Conservation (phyloP, 345 rosid species). For the Odontarrhena argentea region DNA sequence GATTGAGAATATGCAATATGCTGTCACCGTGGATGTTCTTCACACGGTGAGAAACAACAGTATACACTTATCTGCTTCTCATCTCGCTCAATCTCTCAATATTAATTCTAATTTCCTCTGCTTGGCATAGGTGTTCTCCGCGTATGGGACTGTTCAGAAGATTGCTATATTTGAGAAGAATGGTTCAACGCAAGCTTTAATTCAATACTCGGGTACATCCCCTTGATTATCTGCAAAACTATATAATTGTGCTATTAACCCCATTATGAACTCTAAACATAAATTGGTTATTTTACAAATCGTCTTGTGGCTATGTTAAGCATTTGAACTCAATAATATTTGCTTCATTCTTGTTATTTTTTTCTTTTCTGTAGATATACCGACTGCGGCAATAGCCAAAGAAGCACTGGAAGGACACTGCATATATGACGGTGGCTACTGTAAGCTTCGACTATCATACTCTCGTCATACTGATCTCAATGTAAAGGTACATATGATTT, state of each 20-base stretch:
- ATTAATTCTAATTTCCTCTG: not conserved
- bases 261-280: not conserved
- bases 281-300: not conserved
- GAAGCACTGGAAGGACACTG: constrained; percentile 95
- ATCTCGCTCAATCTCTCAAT: constrained; percentile 3
- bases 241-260: constrained; percentile 4
- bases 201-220: constrained; percentile 81
- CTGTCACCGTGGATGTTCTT: constrained; percentile 89
- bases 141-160: constrained; percentile 89
- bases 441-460: constrained; percentile 99
- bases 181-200: constrained; percentile 89
- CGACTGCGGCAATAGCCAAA: constrained; percentile 84
- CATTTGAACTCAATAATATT: constrained; percentile 13
- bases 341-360: not conserved
- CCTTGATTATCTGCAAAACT: constrained; percentile 26
- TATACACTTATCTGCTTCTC: constrained; percentile 19
- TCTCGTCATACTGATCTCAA: constrained; percentile 99
- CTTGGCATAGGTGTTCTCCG: constrained; percentile 71
- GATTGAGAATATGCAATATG: constrained; percentile 97
- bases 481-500: constrained; percentile 88
- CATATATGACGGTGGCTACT: constrained; percentile 99
- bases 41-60: constrained; percentile 62
- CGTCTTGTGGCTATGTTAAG: constrained; percentile 1
- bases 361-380: constrained; percentile 56
- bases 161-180: constrained; percentile 96